Base-by-base conservation (phyloP, 352 stramenopile species). In the Globisporangium spinosum region DNA sequence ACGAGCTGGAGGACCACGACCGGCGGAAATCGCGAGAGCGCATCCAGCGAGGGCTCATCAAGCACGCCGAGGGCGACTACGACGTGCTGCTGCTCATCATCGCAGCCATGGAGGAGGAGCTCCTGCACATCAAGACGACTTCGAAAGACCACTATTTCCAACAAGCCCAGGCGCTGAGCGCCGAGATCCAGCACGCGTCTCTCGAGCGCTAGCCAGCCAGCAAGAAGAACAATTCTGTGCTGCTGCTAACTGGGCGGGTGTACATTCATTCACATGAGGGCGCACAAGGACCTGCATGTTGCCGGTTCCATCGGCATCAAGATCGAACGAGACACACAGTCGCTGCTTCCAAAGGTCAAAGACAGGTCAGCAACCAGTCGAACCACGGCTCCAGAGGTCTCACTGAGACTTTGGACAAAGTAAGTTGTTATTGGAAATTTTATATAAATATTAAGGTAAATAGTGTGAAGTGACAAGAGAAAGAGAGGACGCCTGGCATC, bases 31-130 rank as follows among this genome's bases (percentile, higher is more conserved):
- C 82, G 12, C 78, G 83, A 32, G 77, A 85, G 66, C 78, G 84
- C n/a, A 83, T 94, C 55, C 81, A 84, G 65, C 78, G 79, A 2
- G 79, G 74, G n/a, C 59, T 94, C 34, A 68, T 82, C 22, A 67
- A 70, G 38, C 78, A 92, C 54, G 82, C 75, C 57, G 72, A 81
- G 12, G 80, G 76, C 40, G 77, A 90, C 70, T 91, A 87, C 56
- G 82, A 92, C n/a, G 71, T 77, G 54, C 78, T 94, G 25, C 64
- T 91, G 63, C 58, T 77, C 20, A 68, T 94, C 32, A 65, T 93
- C 3, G 77, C 83, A 12, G 78, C 87, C 10, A 79, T 94, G 73
- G 87, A 94, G 51, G 87, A 94, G 68, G 84, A 94, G 70, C 70
- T 94, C 38, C 68, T 94, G 64, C 83, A 94, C 69, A 79, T 90